Evolutionary conservation across 371 early-diverging fungal genomes (phyloP).

Genomic region (Mucor saturninus): DNA sequence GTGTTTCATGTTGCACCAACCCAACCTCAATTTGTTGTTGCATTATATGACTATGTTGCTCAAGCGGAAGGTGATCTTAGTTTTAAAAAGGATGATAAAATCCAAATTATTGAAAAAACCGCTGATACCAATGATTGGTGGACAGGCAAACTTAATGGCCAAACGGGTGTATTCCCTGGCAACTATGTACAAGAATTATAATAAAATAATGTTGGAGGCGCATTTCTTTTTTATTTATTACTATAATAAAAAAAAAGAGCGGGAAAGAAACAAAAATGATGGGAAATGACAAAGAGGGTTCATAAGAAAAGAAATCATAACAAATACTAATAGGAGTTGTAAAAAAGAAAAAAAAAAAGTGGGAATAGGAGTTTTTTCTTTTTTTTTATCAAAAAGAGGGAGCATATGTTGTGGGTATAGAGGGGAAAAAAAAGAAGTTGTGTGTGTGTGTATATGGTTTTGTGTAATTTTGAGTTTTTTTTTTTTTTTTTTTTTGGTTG

Average conservation of each 20-base stretch:
- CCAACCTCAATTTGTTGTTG: conserved; percentile 40
- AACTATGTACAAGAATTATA: conserved; percentile 37
- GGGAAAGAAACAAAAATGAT: conserved; percentile 1
- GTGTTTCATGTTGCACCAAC: conserved; percentile 4
- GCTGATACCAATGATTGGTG: conserved; percentile 75
- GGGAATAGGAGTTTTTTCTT: conserved; percentile 1
- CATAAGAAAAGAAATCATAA: conserved; percentile 7
- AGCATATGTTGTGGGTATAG: conserved; percentile 7
- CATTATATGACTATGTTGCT: conserved; percentile 76
- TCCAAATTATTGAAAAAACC: conserved; percentile 70
- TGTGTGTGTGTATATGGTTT: conserved; percentile 3
- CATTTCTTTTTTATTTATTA: neutral
- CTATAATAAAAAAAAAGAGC: neutral
- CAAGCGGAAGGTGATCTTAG: conserved; percentile 73
- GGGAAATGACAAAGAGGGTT: conserved; percentile 2
- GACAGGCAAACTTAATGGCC: conserved; percentile 70
- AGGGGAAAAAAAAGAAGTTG: neutral
- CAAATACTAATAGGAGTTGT: conserved; percentile 4
- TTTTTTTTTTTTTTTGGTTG: neutral
- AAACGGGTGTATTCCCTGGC: conserved; percentile 70
- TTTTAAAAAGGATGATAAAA: conserved; percentile 69
- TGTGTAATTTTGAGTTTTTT: neutral
- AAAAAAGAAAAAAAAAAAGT: conserved; percentile 13
- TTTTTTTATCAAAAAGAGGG: neutral
- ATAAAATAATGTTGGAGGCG: neutral